Percentiles rank a stretch among this genome's conserved stretches.
phyloP scores from a whole-genome alignment of 1,284 basidiomycete species.

The Golubevia pallescens region DNA sequence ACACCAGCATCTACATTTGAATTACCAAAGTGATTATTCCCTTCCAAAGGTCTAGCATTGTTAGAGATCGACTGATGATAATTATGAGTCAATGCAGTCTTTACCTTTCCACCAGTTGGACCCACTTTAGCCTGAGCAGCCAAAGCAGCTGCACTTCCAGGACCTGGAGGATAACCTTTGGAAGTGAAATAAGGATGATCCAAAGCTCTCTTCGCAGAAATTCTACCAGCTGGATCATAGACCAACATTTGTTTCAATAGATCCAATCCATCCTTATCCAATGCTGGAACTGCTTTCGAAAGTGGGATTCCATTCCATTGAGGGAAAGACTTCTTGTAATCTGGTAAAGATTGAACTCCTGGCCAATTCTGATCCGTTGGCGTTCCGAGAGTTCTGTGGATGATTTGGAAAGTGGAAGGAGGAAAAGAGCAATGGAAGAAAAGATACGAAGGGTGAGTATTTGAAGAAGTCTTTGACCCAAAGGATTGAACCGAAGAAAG shows the following conservation, averaged over 20 bases:
- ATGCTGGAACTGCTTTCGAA: slow-evolving; percentile 68
- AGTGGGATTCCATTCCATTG: slow-evolving; percentile 76
- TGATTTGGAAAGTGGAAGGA: neutral
- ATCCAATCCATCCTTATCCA: slow-evolving; percentile 49
- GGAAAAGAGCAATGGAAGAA: no score
- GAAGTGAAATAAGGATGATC: slow-evolving; percentile 33
- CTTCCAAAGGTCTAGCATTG: no score
- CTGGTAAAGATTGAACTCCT: slow-evolving; percentile 83
- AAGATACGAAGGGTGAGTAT: no score
- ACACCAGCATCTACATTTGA: no score
- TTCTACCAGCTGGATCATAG: slow-evolving; percentile 91
- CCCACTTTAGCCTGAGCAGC: no score
- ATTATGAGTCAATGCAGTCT: no score
- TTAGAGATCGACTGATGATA: no score
- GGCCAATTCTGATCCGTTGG: slow-evolving; percentile 92
- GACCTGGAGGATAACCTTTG: neutral
- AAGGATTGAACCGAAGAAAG: no score
- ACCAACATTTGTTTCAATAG: slow-evolving; percentile 73
- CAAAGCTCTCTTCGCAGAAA: slow-evolving; percentile 70
- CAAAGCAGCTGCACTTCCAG: no score
- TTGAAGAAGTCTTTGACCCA: no score
- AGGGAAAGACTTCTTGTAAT: slow-evolving; percentile 96
- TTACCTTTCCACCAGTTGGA: no score
- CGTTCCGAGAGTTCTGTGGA: slow-evolving; percentile 75
- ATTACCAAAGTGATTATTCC: no score